Evolutionary conservation across 2,329 filamentous ascomycete species (phyloP), one percentile per base, ranked within the genome.

Genomic region (Fusarium poae): DNA sequence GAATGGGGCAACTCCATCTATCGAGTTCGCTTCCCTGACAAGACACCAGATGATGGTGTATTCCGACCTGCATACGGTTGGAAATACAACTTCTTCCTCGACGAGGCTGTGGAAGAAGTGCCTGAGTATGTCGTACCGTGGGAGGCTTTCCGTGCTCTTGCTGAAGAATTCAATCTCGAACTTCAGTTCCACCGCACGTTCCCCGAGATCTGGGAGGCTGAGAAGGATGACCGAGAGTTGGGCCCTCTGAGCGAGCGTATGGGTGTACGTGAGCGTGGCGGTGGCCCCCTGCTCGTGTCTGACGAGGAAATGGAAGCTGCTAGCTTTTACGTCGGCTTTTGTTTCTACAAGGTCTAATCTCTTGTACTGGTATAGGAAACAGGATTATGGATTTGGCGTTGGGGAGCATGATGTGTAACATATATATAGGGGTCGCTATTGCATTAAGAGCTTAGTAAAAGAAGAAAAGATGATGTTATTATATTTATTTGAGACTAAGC

Each of bases 101-200:
- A 96, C 74, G 96, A 99, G 81, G 96, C 96, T 0, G 96, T 99
- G 21, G 95, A 98, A 78, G 92, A 94, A 76, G 93, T 97, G 10
- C 95, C 96, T 4, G 96, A 99, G 82, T 99, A 97, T 77, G 95
- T 99, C 2, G 96, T 99, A 2, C 96, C 96, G 0, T 99, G 96
- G 95, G 94, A 97, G 78, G 94, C 94, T 1, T 98, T 99, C 82
- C 92, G 96, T 81, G 94, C 93, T 27, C 83, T 98, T 74, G 96
- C 96, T 20, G 94, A 97, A 77, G 94, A 98, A 77, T 99, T 95
- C 84, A 97, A 97, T 74, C 88, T 99, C 9, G 96, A 99, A 79
- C 82, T 98, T 73, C 92, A 97, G 80, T 99, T 97, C 76, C 92
- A 97, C 75, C 95, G 95, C 79, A 88, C 91, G 0, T 99, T 99